Conservation (phyloP, 2,329 filamentous ascomycete genomes). For the Fusarium succisae region DNA sequence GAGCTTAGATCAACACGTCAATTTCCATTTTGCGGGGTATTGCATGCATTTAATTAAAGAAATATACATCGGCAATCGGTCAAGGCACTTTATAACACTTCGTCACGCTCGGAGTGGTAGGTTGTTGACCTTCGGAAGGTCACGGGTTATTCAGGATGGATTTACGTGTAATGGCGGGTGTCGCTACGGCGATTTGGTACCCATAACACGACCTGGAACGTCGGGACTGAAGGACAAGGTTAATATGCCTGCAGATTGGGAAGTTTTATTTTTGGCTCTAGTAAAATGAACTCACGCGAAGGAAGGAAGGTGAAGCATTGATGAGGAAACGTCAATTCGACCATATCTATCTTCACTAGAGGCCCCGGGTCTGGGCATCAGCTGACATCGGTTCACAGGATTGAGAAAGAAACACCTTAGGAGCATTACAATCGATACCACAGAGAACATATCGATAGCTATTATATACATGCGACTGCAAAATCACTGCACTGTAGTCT, state of each 20-base stretch:
- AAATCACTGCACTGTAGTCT: not conserved
- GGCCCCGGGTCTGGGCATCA: rapidly evolving
- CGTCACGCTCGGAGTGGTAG: too few species aligned
- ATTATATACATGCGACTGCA: not conserved
- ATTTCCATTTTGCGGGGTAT: not conserved
- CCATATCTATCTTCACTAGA: rapidly evolving
- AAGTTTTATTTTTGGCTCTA: too few species aligned
- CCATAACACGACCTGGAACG: rapidly evolving
- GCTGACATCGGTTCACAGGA: not conserved
- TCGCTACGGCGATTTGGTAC: too few species aligned
- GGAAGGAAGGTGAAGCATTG: too few species aligned
- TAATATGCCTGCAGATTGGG: too few species aligned
- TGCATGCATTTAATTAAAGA: not conserved
- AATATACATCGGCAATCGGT: not conserved
- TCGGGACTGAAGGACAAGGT: not conserved
- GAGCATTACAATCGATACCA: too few species aligned
- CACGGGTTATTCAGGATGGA: too few species aligned
- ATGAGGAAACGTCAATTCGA: too few species aligned
- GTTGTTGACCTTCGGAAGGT: too few species aligned
- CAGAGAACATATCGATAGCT: not conserved
- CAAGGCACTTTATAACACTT: not conserved
- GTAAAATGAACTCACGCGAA: too few species aligned
- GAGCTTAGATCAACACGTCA: not conserved
- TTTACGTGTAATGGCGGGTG: rapidly evolving
- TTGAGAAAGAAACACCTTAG: rapidly evolving